phyloP scores from a whole-genome alignment of 2,329 filamentous ascomycete genomes.

The Paracamarosporium sp. region DNA sequence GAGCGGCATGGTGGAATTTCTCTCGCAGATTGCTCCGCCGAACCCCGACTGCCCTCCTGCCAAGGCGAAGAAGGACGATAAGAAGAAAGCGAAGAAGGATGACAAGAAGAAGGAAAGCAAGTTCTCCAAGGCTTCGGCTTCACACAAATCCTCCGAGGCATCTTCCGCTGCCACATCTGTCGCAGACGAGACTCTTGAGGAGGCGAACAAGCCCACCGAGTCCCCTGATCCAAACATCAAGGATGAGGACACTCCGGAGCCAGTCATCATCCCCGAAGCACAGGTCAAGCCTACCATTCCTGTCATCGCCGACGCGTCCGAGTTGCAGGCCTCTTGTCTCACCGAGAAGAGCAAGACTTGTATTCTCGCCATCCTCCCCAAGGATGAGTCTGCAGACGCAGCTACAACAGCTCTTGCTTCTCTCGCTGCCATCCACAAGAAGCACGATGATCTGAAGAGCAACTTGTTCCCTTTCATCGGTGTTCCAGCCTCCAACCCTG shows the following conservation, averaged over 20 bases:
- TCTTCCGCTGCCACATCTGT: conserved; percentile 55
- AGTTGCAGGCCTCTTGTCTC: conserved; percentile 75
- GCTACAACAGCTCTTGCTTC: conserved; percentile 58
- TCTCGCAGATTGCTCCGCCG: conserved; percentile 78
- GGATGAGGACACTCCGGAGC: conserved; percentile 52
- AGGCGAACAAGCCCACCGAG: conserved; percentile 58
- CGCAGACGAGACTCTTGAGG: conserved; percentile 58
- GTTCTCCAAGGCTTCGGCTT: conserved; percentile 59
- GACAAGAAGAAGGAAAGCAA: conserved; percentile 53
- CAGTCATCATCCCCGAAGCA: conserved; percentile 59
- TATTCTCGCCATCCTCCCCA: conserved; percentile 66
- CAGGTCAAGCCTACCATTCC: conserved; percentile 68
- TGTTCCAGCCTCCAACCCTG: conserved; percentile 69
- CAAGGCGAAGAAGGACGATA: conserved; percentile 55
- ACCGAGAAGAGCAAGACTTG: conserved; percentile 80
- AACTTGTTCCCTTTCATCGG: conserved; percentile 85
- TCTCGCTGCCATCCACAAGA: conserved; percentile 77
- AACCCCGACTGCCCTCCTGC: conserved; percentile 75
- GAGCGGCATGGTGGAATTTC: conserved; percentile 78
- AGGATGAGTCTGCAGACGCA: conserved; percentile 56
- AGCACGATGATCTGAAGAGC: conserved; percentile 70
- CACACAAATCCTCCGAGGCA: conserved; percentile 58
- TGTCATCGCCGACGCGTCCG: conserved; percentile 67
- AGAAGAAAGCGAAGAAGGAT: conserved; percentile 50
- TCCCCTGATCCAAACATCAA: conserved; percentile 59